Base-by-base conservation (phyloP, 2,329 filamentous ascomycete species). In the Chrysoporthe deuterocubensis region DNA sequence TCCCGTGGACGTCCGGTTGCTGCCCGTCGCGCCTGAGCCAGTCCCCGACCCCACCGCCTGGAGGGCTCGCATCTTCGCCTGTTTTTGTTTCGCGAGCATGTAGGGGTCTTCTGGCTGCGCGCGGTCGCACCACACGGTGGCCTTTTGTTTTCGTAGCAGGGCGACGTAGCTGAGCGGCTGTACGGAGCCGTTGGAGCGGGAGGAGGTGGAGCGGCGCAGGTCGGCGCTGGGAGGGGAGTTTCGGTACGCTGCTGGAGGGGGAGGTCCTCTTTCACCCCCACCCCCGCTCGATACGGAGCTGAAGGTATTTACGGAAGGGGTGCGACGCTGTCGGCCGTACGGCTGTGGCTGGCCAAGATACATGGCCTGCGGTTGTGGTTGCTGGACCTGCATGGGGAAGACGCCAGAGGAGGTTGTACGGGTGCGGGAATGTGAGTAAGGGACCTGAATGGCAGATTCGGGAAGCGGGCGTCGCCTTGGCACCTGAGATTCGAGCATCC, bases 121-220 rank as follows among this genome's bases (percentile, higher is more conserved):
- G 65, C 94, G 91, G 77, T 98, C 96, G 82, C 94, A 97, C 96
- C 96, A 99, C 4, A 99, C 96, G 0, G 96, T 99, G 43, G 94
- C 96, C 78, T 98, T 98, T 80, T 99, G 96, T 78, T 94, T 95
- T 71, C 96, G 89, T 81, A 99, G 90, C n/a, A 97, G 85, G 46
- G 96, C 94, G 63, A 99, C 96, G 79, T 99, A 99, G 71, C 93
- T 90, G n/a, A 85, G 85, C 1, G 91, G 81, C 70, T 87, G 86
- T 18, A 83, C 83, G 66, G 82, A 83, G 32, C 78, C 82, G 70
- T 85, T 87, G 32, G 93, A 96, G 74, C 93, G 89, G 63, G 91
- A 92, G 3, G 93, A 97, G 42, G 90, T 92, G 40, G 93, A 96
- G 72, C 94, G 89, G 69, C 92, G 90, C 61, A 90, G 81, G 78